Evolutionary conservation across 2,329 filamentous ascomycete species (phyloP), one percentile per base, ranked within the genome.

Genomic region (Macrophomina pseudophaseolina): DNA sequence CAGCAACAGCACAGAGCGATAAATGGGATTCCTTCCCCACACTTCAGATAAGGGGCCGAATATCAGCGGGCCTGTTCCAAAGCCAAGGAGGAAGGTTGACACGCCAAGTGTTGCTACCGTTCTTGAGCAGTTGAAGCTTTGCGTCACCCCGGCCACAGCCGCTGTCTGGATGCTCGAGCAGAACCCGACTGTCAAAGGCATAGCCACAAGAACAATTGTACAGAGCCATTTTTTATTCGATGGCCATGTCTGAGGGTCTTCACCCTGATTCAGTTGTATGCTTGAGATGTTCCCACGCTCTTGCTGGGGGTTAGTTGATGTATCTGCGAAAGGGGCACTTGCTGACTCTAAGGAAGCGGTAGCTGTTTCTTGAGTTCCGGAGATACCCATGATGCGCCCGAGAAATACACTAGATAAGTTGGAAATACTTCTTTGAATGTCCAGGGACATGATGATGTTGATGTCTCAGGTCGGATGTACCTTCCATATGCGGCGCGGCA

Each of bases 1-100:
- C 4, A 87, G 73, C 65, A 82, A 78, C 33, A 86, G 74, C 59
- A 80, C 83, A 30, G 78, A 72, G 77, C 86, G 85, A 28, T 85
- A 78, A 56, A 85, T 80, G 3, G 78, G 78, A 78, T 79, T 83
- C n/a, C 85, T 78, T 16, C 85, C 85, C 59, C 84, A 81, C 64
- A 86, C 84, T 72, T 86, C 84, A 8, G 78, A 81, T 81, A 82
- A 84, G 0, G 84, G 85, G 0, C 85, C 85, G 83, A 84, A 86
- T 1, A 86, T 80, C 70, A 80, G 76, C 62, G 80, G 80, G 1
- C 78, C 79, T 68, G 86, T 85, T 8, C 82, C 83, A 69, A 86
- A 86, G 0, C 78, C 73, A 16, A 86, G 76, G 2, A 87, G 75
- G 72, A 85, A 87, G 3, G 82, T 73, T 69, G 80, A 81, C 23